phyloP scores from a whole-genome alignment of 1,284 basidiomycete genomes.

The Austroboletus novae-zelandiae region DNA sequence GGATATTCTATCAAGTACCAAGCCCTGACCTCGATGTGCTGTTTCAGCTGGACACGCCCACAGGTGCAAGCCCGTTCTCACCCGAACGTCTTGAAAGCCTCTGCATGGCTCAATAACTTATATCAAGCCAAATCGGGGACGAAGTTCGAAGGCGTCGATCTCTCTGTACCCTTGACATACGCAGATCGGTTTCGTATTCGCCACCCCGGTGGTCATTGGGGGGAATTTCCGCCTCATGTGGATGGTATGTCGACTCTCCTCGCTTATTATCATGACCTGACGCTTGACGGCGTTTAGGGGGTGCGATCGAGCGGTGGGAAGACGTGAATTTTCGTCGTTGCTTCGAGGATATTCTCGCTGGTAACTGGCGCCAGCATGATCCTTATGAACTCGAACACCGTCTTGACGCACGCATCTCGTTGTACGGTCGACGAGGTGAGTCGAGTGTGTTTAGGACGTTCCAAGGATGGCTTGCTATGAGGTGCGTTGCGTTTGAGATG shows the following conservation, averaged over 20 bases:
- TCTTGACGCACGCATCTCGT: no score
- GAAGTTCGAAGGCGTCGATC: no score
- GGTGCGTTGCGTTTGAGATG: not conserved
- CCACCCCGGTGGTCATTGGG: slow-evolving; percentile 69
- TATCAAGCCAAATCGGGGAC: slow-evolving; percentile 36
- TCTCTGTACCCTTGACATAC: slow-evolving; percentile 65
- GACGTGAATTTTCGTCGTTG: not conserved
- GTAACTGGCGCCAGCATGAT: no score
- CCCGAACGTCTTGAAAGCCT: slow-evolving; percentile 42
- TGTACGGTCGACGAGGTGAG: slow-evolving; percentile 49
- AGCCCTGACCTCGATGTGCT: not conserved
- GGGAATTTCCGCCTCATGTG: slow-evolving; percentile 43
- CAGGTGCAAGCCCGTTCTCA: slow-evolving; percentile 75
- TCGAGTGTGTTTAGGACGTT: not conserved
- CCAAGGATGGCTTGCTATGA: no score
- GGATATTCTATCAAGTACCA: not conserved
- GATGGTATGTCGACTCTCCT: slow-evolving; percentile 36
- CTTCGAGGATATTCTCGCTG: no score
- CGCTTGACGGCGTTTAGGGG: no score
- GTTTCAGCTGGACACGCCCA: slow-evolving; percentile 61
- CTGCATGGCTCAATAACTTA: slow-evolving; percentile 52
- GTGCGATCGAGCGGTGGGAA: no score
- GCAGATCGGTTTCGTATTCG: slow-evolving; percentile 84
- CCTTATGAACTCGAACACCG: no score
- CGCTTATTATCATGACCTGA: not conserved